Conservation (phyloP, 331 rosid species). For the Malus hybrid region DNA sequence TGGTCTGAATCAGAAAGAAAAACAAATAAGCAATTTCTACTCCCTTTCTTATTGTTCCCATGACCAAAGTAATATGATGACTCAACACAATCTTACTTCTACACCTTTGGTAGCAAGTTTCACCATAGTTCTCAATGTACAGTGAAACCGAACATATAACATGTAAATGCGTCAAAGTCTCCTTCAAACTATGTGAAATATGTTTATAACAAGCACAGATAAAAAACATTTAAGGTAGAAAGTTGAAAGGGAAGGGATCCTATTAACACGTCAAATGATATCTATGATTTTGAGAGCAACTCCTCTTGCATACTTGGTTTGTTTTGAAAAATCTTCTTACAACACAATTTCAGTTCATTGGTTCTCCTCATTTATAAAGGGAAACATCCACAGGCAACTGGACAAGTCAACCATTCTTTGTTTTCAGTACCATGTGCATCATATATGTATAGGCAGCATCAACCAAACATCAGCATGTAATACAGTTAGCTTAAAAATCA, state of each 20-base stretch:
- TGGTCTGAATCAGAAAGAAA: slow-evolving; percentile 40
- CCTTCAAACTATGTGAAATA: not conserved
- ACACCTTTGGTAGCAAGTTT: not conserved
- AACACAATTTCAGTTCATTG: not conserved
- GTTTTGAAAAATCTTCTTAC: not conserved
- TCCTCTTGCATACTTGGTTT: not conserved
- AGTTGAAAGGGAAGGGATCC: not conserved
- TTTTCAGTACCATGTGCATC: not conserved
- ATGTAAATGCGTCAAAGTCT: not conserved
- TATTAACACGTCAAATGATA: not conserved
- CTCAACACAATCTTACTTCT: not conserved
- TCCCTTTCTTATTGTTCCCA: not conserved
- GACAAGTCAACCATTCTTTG: not conserved
- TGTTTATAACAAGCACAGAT: not conserved
- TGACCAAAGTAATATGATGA: not conserved
- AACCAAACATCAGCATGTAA: not conserved
- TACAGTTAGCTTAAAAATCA: not conserved
- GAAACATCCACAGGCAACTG: not conserved
- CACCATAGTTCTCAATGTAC: not conserved
- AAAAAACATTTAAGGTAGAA: not conserved
- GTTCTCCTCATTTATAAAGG: not conserved
- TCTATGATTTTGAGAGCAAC: not conserved
- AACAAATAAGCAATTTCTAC: not conserved
- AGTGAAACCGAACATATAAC: not conserved
- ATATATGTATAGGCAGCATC: not conserved